A percentile compares a stretch with the other conserved stretches of the same genome.
These are phyloP conservation scores for Vaccinium darrowii DNA, from an alignment of 148 eudicot species.

Conservation along the genomic window DNA sequence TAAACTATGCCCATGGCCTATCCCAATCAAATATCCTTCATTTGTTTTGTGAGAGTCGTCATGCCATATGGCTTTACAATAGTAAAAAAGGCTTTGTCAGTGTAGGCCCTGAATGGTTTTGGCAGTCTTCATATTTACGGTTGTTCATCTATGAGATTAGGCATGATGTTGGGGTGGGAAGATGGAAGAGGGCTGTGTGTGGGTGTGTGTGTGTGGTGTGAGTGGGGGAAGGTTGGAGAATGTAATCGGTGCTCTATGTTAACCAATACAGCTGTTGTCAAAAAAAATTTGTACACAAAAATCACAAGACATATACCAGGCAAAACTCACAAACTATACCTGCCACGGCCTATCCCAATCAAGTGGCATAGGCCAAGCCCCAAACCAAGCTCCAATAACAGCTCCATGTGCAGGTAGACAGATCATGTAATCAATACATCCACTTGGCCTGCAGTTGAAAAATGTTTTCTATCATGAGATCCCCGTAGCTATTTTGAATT, in stretches of 20 bases:
- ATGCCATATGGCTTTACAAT: neutral
- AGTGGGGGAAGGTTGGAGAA: too few relatives aligned
- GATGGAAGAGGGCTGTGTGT: too few relatives aligned
- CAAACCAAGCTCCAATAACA: constrained; percentile 92
- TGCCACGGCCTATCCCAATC: constrained; percentile 99
- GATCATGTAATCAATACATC: constrained; percentile 63
- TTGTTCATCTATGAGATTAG: too few relatives aligned
- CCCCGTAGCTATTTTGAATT: neutral
- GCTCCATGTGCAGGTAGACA: constrained; percentile 93
- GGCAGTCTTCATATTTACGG: neutral
- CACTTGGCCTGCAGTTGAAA: constrained; percentile 50
- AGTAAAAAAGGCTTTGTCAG: neutral
- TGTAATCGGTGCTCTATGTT: neutral
- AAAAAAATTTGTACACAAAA: neutral
- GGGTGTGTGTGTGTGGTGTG: too few relatives aligned
- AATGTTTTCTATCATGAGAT: constrained; percentile 12
- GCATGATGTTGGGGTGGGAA: too few relatives aligned
- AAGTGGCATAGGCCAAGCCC: constrained; percentile 99
- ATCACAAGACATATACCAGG: neutral
- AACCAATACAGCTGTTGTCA: neutral
- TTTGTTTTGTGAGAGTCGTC: neutral
- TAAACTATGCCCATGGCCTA: too few relatives aligned
- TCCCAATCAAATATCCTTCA: too few relatives aligned
- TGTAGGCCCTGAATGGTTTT: neutral
- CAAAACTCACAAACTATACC: constrained; percentile 39